Conservation (phyloP, 176 grass and related monocot species). For the Oryza meyeriana region DNA sequence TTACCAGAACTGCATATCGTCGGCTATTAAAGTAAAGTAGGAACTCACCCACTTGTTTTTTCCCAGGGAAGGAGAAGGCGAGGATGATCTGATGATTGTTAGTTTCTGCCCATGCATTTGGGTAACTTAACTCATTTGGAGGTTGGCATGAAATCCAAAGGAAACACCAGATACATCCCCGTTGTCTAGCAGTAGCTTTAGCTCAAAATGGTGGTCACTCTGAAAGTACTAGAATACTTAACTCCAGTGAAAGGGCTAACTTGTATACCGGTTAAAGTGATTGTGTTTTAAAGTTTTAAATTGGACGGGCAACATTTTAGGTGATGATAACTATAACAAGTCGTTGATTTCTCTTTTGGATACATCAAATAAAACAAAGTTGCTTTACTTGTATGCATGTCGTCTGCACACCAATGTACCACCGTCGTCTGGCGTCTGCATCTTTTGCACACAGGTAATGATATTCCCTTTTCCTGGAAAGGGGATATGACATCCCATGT, state of each 20-base stretch:
- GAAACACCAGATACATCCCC: background rate
- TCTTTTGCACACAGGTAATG: background rate
- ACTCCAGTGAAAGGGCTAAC: background rate
- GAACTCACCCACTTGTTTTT: background rate
- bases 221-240: background rate
- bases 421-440: background rate
- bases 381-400: background rate
- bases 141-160: background rate
- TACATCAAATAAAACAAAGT: background rate
- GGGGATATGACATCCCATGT: background rate
- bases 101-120: background rate
- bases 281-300: background rate
- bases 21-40: background rate
- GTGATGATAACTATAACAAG: background rate
- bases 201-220: background rate
- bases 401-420: background rate
- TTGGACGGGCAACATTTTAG: background rate
- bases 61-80: slow-evolving; percentile 33
- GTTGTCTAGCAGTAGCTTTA: background rate
- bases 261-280: background rate
- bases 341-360: background rate
- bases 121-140: background rate
- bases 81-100: background rate
- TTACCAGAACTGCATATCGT: background rate
- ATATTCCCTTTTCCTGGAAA: background rate